Base-by-base conservation (phyloP, 257 asterid species). In the Galeopsis tetrahit region DNA sequence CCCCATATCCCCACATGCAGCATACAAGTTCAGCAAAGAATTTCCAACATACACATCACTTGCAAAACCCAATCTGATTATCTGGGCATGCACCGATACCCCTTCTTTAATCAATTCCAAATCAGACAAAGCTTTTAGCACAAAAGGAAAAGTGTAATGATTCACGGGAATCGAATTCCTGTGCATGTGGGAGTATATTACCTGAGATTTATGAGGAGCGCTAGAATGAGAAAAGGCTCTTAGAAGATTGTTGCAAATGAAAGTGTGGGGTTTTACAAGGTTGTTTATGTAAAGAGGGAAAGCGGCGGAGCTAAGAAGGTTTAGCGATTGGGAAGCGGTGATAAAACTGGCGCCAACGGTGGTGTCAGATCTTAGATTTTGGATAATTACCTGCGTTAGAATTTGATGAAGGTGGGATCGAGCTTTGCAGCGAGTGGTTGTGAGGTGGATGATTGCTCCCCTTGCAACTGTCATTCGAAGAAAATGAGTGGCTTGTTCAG, bases 31-130 rank as follows among this genome's bases (percentile, higher is more conserved):
- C 85, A 88, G 43, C 77, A 89, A 67, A 3, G 96, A 81, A 69
- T 92, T 92, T 31, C 78, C 89, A 46, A 89, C 90, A 75, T 85
- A 92, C 69, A 88, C 72, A 79, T 92, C 96, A 13, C 28, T 60
- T 14, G 31, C 14, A 39, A 72, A 80, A 2, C 94, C 92, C 60
- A 82, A 46, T 63, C 79, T 87, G 7, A 80, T 38, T 4, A 85
- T 46, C 73, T 85, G 89, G 57, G 83, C 57, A 63, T 92, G 96
- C 48, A 85, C 79, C 68, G 63, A 75, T 46, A 38, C 14, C 43
- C 98, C 98, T 49, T 48, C 78, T 59, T 65, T 59, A 7, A 78
- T 32, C 72, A 76, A 39, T 71, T 66, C 81, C 77, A 88, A 74
- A 57, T 83, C 92, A 61, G 94, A 83, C 61, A 81, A 36, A 4